A percentile compares a stretch with the other conserved stretches of the same genome.
These are phyloP conservation scores for Spathaspora gorwiae DNA, from an alignment of 805 yeast genomes.

Conservation along the genomic window DNA sequence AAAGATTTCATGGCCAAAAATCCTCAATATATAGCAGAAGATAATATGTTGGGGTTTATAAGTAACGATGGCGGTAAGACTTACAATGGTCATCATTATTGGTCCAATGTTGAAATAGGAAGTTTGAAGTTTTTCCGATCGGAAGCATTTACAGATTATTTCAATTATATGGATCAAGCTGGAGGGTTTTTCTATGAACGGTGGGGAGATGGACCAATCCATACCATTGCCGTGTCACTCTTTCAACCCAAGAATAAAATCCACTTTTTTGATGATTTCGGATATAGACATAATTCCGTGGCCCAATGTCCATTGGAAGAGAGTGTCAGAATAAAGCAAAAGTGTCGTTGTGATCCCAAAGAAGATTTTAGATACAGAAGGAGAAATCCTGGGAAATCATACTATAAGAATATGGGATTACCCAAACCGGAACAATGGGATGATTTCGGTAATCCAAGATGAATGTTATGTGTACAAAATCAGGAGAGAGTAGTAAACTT, in stretches of 20 bases:
- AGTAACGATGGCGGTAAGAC: slow-evolving; percentile 58
- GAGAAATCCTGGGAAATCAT: slow-evolving; percentile 21
- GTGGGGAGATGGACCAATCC: slow-evolving; percentile 43
- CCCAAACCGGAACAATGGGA: slow-evolving; percentile 18
- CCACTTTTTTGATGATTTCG: slow-evolving; percentile 77
- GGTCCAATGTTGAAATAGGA: background rate
- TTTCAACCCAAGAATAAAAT: slow-evolving; percentile 65
- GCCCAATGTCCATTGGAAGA: slow-evolving; percentile 70
- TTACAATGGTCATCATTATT: background rate
- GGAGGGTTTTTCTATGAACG: slow-evolving; percentile 76
- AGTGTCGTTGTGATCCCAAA: slow-evolving; percentile 67
- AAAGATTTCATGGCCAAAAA: slow-evolving; percentile 56
- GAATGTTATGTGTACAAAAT: no score
- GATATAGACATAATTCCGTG: slow-evolving; percentile 79
- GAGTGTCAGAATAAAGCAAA: slow-evolving; percentile 48
- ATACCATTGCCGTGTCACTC: slow-evolving; percentile 56
- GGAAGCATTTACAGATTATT: slow-evolving; percentile 64
- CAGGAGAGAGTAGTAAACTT: no score
- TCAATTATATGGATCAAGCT: slow-evolving; percentile 65
- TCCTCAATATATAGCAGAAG: slow-evolving; percentile 55
- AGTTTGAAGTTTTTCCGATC: slow-evolving; percentile 61
- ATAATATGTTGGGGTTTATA: slow-evolving; percentile 63
- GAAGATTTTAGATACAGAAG: slow-evolving; percentile 61
- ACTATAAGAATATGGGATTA: slow-evolving; percentile 17
- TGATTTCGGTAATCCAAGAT: no score